Evolutionary conservation across 2,329 filamentous ascomycete genomes (phyloP), one percentile per base, ranked within the genome.

Genomic region (Clonostachys solani): DNA sequence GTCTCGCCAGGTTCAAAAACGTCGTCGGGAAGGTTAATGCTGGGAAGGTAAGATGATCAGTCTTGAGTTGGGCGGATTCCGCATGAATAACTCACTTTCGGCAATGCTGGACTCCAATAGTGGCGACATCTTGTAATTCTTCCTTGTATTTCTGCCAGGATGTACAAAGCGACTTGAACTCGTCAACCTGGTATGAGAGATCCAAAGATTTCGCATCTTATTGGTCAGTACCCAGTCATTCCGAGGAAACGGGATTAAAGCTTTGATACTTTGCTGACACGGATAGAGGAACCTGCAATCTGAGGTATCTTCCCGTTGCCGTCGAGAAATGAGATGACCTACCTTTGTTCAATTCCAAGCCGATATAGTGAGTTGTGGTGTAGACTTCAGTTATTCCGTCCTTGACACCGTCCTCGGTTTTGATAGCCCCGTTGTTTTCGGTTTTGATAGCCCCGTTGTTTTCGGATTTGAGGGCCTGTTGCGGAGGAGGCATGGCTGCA

Each of bases 281-380:
- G 23, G 23, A 29, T 29, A 29, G 7, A 29, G 23, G 23, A 3
- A 9, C 23, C 23, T 29, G 23, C 23, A 29, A 29, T 29, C 23
- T 6, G 23, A 29, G 23, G 23, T 6, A 29, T 29, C 23, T 29
- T 29, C 23, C 23, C 23, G 23, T 29, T 29, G 23, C 23, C 23
- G 23, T 29, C 23, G 23, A 29, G 23, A 29, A 29, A 6, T 29
- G 33, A 19, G 34, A 36, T 34, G 37, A 71, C 80, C 63, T 77
- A 90, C 89, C 86, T 73, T 85, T 80, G 36, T 78, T 77, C 47
- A 96, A 70, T 57, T 92, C 87, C 43, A 97, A 76, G 35, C 94
- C 94, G 60, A 99, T 90, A 62, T 97, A 99, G 65, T 92, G 92
- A 2, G 92, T 96, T 19, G 90, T 91, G 0, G 92, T 97, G 63